Percentiles rank a stretch among this genome's conserved stretches.
These are phyloP conservation scores for Wallacemonas sp. DNA, from an alignment of 208 protist genomes.

Conservation along the genomic window DNA sequence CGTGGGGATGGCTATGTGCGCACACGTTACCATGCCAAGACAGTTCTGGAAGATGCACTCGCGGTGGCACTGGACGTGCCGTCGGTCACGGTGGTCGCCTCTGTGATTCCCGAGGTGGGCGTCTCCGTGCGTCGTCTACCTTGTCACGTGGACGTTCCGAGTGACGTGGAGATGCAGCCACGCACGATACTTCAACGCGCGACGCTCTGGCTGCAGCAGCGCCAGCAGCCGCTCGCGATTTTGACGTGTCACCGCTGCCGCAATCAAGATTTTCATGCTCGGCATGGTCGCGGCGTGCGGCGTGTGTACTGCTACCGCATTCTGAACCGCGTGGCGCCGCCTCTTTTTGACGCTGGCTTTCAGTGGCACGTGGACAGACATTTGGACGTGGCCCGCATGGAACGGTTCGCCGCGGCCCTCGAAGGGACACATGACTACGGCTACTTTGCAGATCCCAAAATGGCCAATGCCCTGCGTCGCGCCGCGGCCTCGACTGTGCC, in stretches of 20 bases:
- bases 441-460: slow-evolving; percentile 87
- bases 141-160: slow-evolving; percentile 85
- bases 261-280: slow-evolving; percentile 86
- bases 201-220: slow-evolving; percentile 78
- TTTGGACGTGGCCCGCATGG: slow-evolving; percentile 81
- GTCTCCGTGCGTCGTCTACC: slow-evolving; percentile 76
- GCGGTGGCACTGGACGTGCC: slow-evolving; percentile 76
- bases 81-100: slow-evolving; percentile 49
- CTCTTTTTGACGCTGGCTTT: slow-evolving; percentile 79
- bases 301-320: slow-evolving; percentile 90
- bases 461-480: slow-evolving; percentile 78
- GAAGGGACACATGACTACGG: slow-evolving; percentile 83
- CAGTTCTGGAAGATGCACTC: slow-evolving; percentile 80
- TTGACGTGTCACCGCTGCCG: slow-evolving; percentile 70
- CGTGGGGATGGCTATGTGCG: not conserved
- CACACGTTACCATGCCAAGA: slow-evolving; percentile 29
- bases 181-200: slow-evolving; percentile 89
- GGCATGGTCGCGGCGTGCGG: slow-evolving; percentile 63
- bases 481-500: slow-evolving; percentile 26
- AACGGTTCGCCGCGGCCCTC: slow-evolving; percentile 65
- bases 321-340: slow-evolving; percentile 87
- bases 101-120: slow-evolving; percentile 77
- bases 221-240: slow-evolving; percentile 72
- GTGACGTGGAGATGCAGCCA: slow-evolving; percentile 71
- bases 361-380: slow-evolving; percentile 91